Percentiles rank a stretch among this genome's conserved stretches.
Evolutionary conservation across 768 basidiomycete species (phyloP).

Genomic region (Butyriboletus loyo): DNA sequence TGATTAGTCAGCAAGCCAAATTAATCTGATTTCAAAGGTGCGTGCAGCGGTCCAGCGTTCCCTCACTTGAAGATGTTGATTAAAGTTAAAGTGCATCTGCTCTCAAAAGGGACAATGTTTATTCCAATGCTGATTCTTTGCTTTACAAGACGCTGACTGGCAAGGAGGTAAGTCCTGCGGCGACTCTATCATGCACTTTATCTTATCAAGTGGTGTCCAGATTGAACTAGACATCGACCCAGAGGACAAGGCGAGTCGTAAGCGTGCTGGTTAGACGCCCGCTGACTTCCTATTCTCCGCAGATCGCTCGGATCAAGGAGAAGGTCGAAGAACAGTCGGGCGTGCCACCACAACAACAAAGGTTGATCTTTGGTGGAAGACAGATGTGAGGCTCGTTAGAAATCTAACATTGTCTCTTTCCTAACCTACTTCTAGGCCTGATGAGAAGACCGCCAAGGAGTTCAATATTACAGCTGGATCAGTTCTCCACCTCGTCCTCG

Average conservation of each 20-base stretch:
- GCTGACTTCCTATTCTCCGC: conserved; percentile 4
- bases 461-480: conserved; percentile 82
- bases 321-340: conserved; percentile 98
- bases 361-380: conserved; percentile 88
- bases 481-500: conserved; percentile 91
- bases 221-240: conserved; percentile 95
- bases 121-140: neutral
- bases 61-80: conserved; percentile 21
- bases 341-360: conserved; percentile 93
- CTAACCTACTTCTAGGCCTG: conserved; percentile 52
- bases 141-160: conserved; percentile 63
- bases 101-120: neutral
- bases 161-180: conserved; percentile 69
- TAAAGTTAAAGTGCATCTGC: conserved; percentile 21
- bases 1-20: neutral
- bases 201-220: conserved; percentile 36
- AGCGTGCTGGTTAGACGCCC: neutral
- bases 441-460: conserved; percentile 87
- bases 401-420: neutral
- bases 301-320: conserved; percentile 96
- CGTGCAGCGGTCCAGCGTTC: neutral
- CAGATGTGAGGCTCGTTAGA: conserved; percentile 67
- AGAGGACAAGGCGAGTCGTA: conserved; percentile 68
- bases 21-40: neutral
- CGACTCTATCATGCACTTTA: neutral